Percentiles rank a stretch among this genome's conserved stretches.
phyloP scores from a whole-genome alignment of 2,329 filamentous ascomycete genomes.

The Sclerotinia sclerotiorum region DNA sequence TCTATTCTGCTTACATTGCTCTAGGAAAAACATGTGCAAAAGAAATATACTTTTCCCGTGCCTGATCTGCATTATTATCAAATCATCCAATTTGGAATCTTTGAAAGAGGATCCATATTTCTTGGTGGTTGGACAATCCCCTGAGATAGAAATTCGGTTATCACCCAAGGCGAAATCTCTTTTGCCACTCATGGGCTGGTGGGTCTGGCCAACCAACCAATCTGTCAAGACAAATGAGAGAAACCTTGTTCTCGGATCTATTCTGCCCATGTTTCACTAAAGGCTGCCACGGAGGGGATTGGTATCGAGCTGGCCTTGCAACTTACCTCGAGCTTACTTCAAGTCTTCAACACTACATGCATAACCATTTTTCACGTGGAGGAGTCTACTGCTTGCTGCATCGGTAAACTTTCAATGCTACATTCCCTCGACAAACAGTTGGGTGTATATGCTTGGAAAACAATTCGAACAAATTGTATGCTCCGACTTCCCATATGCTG shows the following conservation, averaged over 20 bases:
- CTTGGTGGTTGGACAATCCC: neutral
- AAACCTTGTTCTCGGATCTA: neutral
- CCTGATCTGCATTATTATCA: slow-evolving; percentile 2
- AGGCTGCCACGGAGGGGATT: neutral
- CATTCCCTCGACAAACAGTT: neutral
- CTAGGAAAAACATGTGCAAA: neutral
- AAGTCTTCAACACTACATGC: neutral
- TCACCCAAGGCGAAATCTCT: neutral
- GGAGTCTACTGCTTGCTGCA: neutral
- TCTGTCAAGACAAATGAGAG: neutral
- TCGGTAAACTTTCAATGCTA: neutral
- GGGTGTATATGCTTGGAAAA: neutral
- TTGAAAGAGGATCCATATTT: neutral
- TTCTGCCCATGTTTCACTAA: neutral
- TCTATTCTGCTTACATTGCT: neutral
- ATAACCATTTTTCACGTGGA: neutral
- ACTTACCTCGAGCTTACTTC: neutral
- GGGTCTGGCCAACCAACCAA: neutral
- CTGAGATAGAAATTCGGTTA: slow-evolving; percentile 1
- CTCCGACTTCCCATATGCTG: neutral
- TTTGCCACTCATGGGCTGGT: slow-evolving; percentile 12
- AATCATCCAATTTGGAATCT: neutral
- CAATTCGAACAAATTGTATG: neutral
- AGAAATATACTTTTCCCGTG: neutral
- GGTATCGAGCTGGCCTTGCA: neutral